Conservation (phyloP, 169 alveolate species). For the Eimeria brunetti region DNA sequence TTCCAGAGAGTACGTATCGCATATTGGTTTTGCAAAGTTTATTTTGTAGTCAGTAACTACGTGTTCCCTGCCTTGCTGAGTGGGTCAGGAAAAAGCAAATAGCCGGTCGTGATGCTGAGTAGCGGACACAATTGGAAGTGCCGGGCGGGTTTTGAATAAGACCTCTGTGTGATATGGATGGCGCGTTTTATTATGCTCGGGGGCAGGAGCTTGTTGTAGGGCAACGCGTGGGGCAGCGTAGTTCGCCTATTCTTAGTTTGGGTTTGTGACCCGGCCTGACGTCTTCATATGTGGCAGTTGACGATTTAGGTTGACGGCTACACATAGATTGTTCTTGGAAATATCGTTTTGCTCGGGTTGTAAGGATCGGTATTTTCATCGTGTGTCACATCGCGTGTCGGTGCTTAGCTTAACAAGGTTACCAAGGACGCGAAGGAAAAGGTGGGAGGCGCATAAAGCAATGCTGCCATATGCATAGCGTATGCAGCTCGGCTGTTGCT, state of each 20-base stretch:
- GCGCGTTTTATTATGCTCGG: neutral
- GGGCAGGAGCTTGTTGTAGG: neutral
- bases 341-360: neutral
- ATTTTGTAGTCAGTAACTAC: neutral
- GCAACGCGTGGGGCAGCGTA: neutral
- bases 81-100: too few species aligned
- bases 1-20: neutral
- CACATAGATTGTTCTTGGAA: neutral
- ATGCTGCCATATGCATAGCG: neutral
- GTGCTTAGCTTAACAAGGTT: neutral
- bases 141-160: too few species aligned
- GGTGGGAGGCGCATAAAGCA: neutral
- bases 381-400: neutral
- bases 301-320: neutral
- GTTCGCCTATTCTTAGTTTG: neutral
- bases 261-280: neutral
- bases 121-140: too few species aligned
- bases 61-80: too few species aligned
- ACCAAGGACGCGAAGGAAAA: neutral
- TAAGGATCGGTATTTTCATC: too few species aligned
- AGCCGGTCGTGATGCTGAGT: too few species aligned
- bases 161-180: neutral
- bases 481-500: neutral
- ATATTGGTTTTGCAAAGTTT: neutral
- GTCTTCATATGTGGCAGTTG: neutral